phyloP scores from a whole-genome alignment of 2,329 filamentous ascomycete species.

The Botrytis byssoidea region DNA sequence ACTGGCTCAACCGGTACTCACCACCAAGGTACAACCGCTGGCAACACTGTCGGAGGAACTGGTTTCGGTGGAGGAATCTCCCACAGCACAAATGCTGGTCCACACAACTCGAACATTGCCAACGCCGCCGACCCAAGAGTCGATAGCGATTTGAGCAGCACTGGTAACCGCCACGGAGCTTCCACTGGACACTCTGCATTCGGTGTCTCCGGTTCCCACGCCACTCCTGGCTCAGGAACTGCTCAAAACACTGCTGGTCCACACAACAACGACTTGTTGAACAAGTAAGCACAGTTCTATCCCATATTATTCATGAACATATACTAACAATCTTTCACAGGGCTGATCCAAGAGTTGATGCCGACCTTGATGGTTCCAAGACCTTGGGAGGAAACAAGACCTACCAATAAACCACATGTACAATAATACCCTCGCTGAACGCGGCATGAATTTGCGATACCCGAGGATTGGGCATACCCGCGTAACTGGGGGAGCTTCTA shows the following conservation, averaged over 20 bases:
- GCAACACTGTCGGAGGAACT: slow-evolving; percentile 12
- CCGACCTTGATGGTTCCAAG: slow-evolving; percentile 53
- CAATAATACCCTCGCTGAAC: neutral
- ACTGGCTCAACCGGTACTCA: slow-evolving; percentile 16
- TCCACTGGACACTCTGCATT: slow-evolving; percentile 30
- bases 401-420: slow-evolving; percentile 34
- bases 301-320: neutral
- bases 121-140: slow-evolving; percentile 54
- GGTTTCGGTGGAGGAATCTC: slow-evolving; percentile 31
- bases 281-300: slow-evolving; percentile 43
- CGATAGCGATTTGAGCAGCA: slow-evolving; percentile 50
- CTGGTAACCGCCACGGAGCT: slow-evolving; percentile 40
- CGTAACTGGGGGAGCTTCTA: neutral
- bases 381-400: slow-evolving; percentile 56
- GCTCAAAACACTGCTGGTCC: slow-evolving; percentile 50
- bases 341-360: slow-evolving; percentile 53
- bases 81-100: slow-evolving; percentile 40
- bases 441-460: slow-evolving; percentile 14
- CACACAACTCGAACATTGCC: slow-evolving; percentile 39
- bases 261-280: slow-evolving; percentile 52
- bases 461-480: slow-evolving; percentile 15
- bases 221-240: slow-evolving; percentile 36
- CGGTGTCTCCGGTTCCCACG: slow-evolving; percentile 38
- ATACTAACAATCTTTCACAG: slow-evolving; percentile 38
- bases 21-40: slow-evolving; percentile 11